Evolutionary conservation across 257 asterid species (phyloP).

Genomic region (Prunella vulgaris): DNA sequence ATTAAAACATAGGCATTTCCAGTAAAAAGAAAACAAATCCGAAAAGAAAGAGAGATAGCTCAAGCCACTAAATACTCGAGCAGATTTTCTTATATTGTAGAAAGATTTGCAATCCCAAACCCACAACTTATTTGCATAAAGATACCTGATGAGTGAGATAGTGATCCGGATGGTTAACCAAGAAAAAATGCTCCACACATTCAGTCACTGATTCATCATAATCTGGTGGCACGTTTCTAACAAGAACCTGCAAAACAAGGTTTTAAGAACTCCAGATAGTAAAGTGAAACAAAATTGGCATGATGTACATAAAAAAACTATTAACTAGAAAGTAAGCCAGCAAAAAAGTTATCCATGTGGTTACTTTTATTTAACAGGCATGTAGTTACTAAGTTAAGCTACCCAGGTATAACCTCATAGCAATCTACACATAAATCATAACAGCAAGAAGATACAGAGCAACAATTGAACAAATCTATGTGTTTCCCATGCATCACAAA

Average conservation of each 20-base stretch:
- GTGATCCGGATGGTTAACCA: constrained; percentile 92
- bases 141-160: constrained; percentile 87
- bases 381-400: not conserved
- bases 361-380: too few relatives aligned
- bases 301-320: constrained; percentile 11
- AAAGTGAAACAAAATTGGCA: not conserved
- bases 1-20: not conserved
- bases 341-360: not conserved
- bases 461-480: constrained; percentile 7
- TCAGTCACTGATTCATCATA: constrained; percentile 80
- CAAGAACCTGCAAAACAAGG: constrained; percentile 63
- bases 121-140: constrained; percentile 3
- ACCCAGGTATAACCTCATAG: not conserved
- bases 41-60: not conserved
- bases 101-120: not conserved
- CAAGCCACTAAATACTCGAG: not conserved
- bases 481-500: not conserved
- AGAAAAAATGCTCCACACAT: constrained; percentile 85
- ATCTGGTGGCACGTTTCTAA: constrained; percentile 86
- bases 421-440: not conserved
- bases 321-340: constrained; percentile 10
- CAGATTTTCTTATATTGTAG: not conserved
- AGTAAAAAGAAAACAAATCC: not conserved
- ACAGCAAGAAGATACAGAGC: not conserved
- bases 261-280: constrained; percentile 3